Base-by-base conservation (phyloP, 1,284 basidiomycete genomes). In the Malassezia furfur region DNA sequence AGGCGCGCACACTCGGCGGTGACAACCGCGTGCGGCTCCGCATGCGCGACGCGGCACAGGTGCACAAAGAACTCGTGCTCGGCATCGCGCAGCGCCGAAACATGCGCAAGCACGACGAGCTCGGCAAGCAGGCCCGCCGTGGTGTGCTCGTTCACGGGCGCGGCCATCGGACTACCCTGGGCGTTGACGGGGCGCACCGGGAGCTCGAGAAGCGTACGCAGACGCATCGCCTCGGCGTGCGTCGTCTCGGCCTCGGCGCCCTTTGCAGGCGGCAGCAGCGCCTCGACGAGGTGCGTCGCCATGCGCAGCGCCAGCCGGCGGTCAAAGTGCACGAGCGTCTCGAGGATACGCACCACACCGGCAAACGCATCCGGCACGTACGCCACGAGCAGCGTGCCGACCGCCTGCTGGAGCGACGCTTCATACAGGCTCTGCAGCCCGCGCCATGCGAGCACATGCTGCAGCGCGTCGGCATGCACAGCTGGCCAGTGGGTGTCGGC, bases 41-140 rank as follows among this genome's bases (percentile, higher is more conserved):
- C 46, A 31, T 59, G 51, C 34, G 68, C 62, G 37, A 54, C 56
- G 50, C 65, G 66, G 48, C 68, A 70, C 51, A 74, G 63, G 34
- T 65, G 64, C 57, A 69, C 65, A 55, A 69, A 72, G 48, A 57
- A 54, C 9, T 61, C 61, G 8, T 61, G 57, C 51, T 64, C 63
- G 30, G 56, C 50, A 43, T 64, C 65, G 35, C 61, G 62, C 34
- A 72, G 49, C 38, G 63, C 60, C 19, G 66, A 30, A 31, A 64
- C 58, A 48, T 75, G 72, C n/a, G 68, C 57, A 9, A 66, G 50
- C 19, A 75, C 62, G n/a, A 75, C 59, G 6, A 70, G 61, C 35
- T 63, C 60, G n/a, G 63, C 60, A 1, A 75, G 61, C 17, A 64
- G 62, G 31, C 61, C 58, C 7, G 57, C 57, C 2, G 45, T 36